Conservation (phyloP, 2,329 filamentous ascomycete genomes). For the Aspergillus amoenus region DNA sequence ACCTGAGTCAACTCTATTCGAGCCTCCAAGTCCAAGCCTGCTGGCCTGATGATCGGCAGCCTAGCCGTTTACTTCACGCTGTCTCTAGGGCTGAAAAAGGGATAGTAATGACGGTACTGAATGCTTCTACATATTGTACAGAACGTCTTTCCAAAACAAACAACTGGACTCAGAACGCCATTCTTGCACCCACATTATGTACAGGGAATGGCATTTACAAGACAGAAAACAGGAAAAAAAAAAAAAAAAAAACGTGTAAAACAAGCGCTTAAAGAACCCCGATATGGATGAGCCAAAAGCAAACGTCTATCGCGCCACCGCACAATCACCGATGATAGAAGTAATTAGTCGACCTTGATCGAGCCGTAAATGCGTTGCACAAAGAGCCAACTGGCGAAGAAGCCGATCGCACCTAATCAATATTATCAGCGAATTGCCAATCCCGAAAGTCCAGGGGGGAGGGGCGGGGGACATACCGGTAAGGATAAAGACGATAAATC, state of each 20-base stretch:
- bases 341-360: conserved; percentile 86
- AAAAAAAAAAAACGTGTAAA: not conserved
- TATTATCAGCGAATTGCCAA: conserved; percentile 7
- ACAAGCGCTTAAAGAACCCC: conserved; percentile 5
- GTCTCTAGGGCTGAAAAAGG: not conserved
- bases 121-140: conserved; percentile 6
- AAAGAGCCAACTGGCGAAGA: conserved; percentile 92
- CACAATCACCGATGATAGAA: not conserved
- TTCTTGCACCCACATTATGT: conserved; percentile 17
- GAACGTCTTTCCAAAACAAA: not conserved
- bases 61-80: not conserved
- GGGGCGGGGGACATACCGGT: conserved; percentile 62
- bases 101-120: not conserved
- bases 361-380: conserved; percentile 90
- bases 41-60: not conserved
- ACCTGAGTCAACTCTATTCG: not conserved
- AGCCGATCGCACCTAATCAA: conserved; percentile 80
- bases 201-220: conserved; percentile 11
- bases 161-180: conserved; percentile 3
- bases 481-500: conserved; percentile 87
- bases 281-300: not conserved
- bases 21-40: not conserved
- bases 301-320: not conserved
- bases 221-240: not conserved
- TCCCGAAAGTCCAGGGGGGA: too few relatives aligned